phyloP scores from a whole-genome alignment of 495 filamentous ascomycete species.

The Penicillium steckii region DNA sequence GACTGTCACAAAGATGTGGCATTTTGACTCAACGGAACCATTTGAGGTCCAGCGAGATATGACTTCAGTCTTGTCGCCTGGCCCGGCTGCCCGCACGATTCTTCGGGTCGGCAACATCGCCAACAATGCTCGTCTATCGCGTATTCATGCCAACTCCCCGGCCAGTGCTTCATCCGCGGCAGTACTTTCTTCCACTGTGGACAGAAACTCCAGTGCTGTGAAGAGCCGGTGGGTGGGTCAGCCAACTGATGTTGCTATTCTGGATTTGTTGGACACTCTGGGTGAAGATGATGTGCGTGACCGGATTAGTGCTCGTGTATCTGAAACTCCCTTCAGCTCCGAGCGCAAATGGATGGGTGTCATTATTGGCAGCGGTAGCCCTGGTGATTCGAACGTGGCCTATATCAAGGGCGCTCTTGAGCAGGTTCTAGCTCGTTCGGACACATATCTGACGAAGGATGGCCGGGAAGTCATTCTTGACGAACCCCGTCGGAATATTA shows the following conservation, averaged over 20 bases:
- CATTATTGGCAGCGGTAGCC: constrained; percentile 60
- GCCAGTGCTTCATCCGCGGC: constrained; percentile 70
- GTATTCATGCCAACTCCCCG: constrained; percentile 54
- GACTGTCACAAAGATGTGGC: constrained; percentile 97
- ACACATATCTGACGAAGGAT: constrained; percentile 84
- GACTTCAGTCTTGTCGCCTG: constrained; percentile 56
- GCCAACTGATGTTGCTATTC: constrained; percentile 92
- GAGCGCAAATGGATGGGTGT: constrained; percentile 99
- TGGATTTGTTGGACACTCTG: constrained; percentile 87
- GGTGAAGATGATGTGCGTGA: constrained; percentile 89
- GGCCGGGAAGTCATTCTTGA: constrained; percentile 88
- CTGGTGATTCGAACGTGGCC: constrained; percentile 61
- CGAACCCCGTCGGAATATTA: constrained; percentile 67
- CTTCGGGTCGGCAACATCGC: constrained; percentile 91
- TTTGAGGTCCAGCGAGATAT: constrained; percentile 74
- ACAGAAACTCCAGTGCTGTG: constrained; percentile 54
- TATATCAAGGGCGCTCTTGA: constrained; percentile 97
- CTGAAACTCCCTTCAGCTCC: constrained; percentile 92
- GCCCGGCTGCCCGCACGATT: constrained; percentile 72
- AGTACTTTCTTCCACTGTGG: constrained; percentile 73
- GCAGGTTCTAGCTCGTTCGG: constrained; percentile 78
- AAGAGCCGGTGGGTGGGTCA: constrained; percentile 95
- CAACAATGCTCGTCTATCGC: constrained; percentile 84
- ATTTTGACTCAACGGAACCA: constrained; percentile 69
- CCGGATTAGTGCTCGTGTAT: constrained; percentile 70